These are phyloP conservation scores for Ganoderma sinense DNA, from an alignment of 1,284 basidiomycete species.

Conservation along the genomic window DNA sequence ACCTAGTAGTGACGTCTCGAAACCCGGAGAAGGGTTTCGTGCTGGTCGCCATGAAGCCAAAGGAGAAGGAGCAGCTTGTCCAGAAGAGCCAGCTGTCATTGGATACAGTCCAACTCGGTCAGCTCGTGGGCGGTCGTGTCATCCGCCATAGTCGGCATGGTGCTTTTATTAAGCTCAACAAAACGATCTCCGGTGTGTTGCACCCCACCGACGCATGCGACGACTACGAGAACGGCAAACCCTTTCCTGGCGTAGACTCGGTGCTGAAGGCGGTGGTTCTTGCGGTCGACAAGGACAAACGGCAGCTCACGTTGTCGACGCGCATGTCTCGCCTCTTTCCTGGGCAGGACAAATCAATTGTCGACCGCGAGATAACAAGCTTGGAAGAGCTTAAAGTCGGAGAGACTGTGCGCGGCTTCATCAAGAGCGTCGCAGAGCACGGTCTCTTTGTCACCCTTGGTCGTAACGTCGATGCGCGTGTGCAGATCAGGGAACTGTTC, in stretches of 20 bases:
- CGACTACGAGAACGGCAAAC: slow-evolving; percentile 68
- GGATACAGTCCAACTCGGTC: slow-evolving; percentile 73
- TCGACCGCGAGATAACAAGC: slow-evolving; percentile 77
- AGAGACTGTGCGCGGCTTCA: slow-evolving; percentile 83
- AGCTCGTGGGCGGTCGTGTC: slow-evolving; percentile 82
- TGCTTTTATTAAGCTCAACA: slow-evolving; percentile 77
- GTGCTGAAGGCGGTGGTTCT: slow-evolving; percentile 78
- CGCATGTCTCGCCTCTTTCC: slow-evolving; percentile 76
- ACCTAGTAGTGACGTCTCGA: slow-evolving; percentile 90
- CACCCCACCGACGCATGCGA: slow-evolving; percentile 87
- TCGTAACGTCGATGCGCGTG: slow-evolving; percentile 84
- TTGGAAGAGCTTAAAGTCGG: slow-evolving; percentile 77
- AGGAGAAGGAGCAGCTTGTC: slow-evolving; percentile 53
- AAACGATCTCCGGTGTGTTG: slow-evolving; percentile 75
- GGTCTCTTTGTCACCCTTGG: slow-evolving; percentile 94
- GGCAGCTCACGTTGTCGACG: slow-evolving; percentile 81
- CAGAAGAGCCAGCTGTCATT: slow-evolving; percentile 66
- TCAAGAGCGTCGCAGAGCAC: slow-evolving; percentile 87
- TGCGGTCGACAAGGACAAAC: slow-evolving; percentile 68
- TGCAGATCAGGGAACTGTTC: slow-evolving; percentile 94
- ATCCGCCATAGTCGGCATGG: slow-evolving; percentile 73
- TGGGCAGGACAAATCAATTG: slow-evolving; percentile 52
- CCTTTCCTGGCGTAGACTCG: slow-evolving; percentile 72
- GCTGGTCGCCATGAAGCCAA: slow-evolving; percentile 81
- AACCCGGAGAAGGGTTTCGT: slow-evolving; percentile 90